These are phyloP conservation scores for Kurtzmaniella natalensis DNA, from an alignment of 1,139 yeast genomes.

Conservation along the genomic window DNA sequence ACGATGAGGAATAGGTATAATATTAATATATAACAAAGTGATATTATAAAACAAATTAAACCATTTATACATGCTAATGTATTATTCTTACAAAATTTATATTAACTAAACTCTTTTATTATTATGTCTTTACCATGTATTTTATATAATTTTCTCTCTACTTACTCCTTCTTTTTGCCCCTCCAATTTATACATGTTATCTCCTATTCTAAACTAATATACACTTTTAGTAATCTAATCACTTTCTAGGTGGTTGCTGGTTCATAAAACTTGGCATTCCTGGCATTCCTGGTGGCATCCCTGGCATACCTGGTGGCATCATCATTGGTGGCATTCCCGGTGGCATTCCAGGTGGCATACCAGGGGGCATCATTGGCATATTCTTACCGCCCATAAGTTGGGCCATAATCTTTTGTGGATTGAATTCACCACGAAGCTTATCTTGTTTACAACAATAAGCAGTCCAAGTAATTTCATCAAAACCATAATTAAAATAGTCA, in stretches of 20 bases:
- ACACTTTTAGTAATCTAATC: too few species aligned
- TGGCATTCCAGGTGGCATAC: constrained; percentile 8
- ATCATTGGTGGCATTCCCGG: constrained; percentile 17
- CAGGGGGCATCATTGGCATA: constrained; percentile 7
- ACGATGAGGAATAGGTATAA: constrained; percentile 44
- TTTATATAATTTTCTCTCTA: too few species aligned
- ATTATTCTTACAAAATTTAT: too few species aligned
- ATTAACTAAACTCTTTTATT: too few species aligned
- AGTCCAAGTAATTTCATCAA: constrained; percentile 94
- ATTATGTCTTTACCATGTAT: too few species aligned
- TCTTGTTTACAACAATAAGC: constrained; percentile 90
- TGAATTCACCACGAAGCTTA: constrained; percentile 71
- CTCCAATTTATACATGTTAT: too few species aligned
- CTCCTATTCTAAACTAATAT: too few species aligned
- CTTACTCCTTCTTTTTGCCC: too few species aligned
- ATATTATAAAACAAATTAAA: too few species aligned
- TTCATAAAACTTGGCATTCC: constrained; percentile 11
- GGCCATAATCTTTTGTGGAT: constrained; percentile 52
- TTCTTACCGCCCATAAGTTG: constrained; percentile 30
- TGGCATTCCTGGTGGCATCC: constrained; percentile 17
- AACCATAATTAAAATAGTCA: constrained; percentile 94
- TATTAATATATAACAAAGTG: background rate
- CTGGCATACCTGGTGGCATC: constrained; percentile 18
- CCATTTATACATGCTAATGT: too few species aligned
- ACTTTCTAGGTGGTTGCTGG: constrained; percentile 1